Base-by-base conservation (phyloP, 2,329 filamentous ascomycete genomes). In the Onygenales sp. region DNA sequence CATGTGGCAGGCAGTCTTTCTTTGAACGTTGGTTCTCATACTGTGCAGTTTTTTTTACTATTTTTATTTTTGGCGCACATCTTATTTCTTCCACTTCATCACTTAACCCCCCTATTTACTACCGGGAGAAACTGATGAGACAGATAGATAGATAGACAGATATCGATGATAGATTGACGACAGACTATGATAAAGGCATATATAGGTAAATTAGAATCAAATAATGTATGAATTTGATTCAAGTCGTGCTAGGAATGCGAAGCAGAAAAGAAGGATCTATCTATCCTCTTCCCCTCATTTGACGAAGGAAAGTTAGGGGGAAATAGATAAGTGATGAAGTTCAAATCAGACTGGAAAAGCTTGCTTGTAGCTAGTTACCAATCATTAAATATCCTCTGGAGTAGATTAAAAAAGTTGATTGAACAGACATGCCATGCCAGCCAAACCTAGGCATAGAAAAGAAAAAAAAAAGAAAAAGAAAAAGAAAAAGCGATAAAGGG, bases 401-500 rank as follows among this genome's bases (percentile, higher is more conserved):
- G 21, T 27, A 4, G 5, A 27, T 3, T 3, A 27, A 27, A 27
- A 27, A 27, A 27, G 5, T 3, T 27, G 21, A 27, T 27, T 27
- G 21, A 27, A 27, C 21, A 27, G 21, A 27, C 21, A 27, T 27
- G 21, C 21, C 21, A 27, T 27, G 21, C 21, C 21, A 27, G 21
- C 3, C 21, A 27, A 27, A 27, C 21, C 21, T 27, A 27, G 21
- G 21, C 3, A 27, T 27, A 27, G 5, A 27, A 44, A 8, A 53
- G 27, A 41, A 32, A 42, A 41, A 47, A 47, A 27, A 27, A 27
- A 44, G 13, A 53, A 41, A 41, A 32, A 42, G 33, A 47, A 47
- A 47, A 53, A 53, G 31, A 27, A 41, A 17, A 31, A 53, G 47
- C 14, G n/a, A 33, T 31, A 49, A 53, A 48, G 43, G 39, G 48